Base-by-base conservation (phyloP, 1,284 basidiomycete genomes). In the Retiboletus fuscus region DNA sequence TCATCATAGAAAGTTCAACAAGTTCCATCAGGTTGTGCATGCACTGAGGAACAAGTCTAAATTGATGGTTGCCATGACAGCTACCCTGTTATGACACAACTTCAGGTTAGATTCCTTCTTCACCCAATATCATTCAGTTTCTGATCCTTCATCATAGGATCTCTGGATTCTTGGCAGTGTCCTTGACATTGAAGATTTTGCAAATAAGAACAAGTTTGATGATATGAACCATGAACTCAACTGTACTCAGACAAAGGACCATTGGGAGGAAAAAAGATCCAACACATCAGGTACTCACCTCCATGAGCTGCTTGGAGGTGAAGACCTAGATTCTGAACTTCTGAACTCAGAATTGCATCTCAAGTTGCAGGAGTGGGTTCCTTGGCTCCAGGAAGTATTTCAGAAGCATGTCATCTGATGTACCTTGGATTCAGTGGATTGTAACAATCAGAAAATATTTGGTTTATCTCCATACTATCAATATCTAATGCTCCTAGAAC, bases 1-100 rank as follows among this genome's bases (percentile, higher is more conserved):
- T 28, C 12, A 41, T 70, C 22, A n/a, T 70, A 11, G 69, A 1
- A 71, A 71, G 26, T 57, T 66, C 30, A 71, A 71, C 60, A 69
- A 69, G 22, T 7, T 66, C 1, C 67, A 71, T 26, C 51, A 22
- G 4, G 62, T 68, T 5, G 43, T 47, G 10, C 34, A 13, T 44
- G 41, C 20, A 5, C 41, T 57, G 20, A 13, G 57, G 22, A 2
- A 30, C 6, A 11, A 44, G 22, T 60, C 55, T 1, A 7, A 10
- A 7, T 24, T 18, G 1, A 18, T 71, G 3, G 11, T 71, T 18
- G 51, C 58, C 2, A 71, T 71, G 70, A 71, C 60, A 3, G 70
- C 70, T 3, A 71, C 51, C 2, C 62, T n/a, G 51, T 72, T 16
- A 67, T 67, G 64, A 72, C 69, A 1, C 64, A 68, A 55, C n/a